phyloP scores from a whole-genome alignment of 2,329 filamentous ascomycete genomes.

The Clonostachys rosea region DNA sequence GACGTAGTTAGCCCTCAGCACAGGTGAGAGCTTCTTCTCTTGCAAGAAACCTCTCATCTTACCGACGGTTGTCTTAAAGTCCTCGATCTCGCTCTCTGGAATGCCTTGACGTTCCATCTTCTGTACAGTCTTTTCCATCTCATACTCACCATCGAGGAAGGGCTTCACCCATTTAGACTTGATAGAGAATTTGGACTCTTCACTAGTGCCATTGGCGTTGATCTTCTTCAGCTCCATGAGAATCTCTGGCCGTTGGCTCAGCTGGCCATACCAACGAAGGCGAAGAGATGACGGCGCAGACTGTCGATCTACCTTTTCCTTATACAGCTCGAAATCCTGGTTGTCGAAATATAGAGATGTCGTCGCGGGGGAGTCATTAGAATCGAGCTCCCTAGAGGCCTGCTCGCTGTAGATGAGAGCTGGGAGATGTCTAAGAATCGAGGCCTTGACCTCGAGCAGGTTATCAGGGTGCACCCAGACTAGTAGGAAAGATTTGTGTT shows the following conservation, averaged over 20 bases:
- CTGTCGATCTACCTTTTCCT: constrained; percentile 73
- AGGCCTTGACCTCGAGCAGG: constrained; percentile 92
- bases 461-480: constrained; percentile 97
- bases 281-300: constrained; percentile 77
- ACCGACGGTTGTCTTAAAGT: constrained; percentile 67
- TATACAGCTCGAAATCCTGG: constrained; percentile 79
- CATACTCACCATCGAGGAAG: constrained; percentile 83
- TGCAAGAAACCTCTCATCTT: constrained; percentile 78
- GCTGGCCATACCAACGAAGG: constrained; percentile 85
- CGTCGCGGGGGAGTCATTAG: constrained; percentile 79
- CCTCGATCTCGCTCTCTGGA: constrained; percentile 59
- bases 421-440: constrained; percentile 85
- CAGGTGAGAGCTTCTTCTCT: constrained; percentile 72
- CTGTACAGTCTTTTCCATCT: constrained; percentile 83
- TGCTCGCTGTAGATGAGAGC: constrained; percentile 91
- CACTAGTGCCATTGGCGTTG: constrained; percentile 68
- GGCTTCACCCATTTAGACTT: constrained; percentile 92
- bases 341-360: constrained; percentile 97
- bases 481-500: constrained; percentile 22
- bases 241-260: constrained; percentile 74
- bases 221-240: constrained; percentile 87
- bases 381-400: constrained; percentile 75
- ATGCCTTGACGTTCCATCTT: constrained; percentile 80
- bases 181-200: constrained; percentile 76
- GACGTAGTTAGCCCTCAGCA: constrained; percentile 87